Conservation (phyloP, 2,329 filamentous ascomycete species). For the Aspergillus aculeatinus region DNA sequence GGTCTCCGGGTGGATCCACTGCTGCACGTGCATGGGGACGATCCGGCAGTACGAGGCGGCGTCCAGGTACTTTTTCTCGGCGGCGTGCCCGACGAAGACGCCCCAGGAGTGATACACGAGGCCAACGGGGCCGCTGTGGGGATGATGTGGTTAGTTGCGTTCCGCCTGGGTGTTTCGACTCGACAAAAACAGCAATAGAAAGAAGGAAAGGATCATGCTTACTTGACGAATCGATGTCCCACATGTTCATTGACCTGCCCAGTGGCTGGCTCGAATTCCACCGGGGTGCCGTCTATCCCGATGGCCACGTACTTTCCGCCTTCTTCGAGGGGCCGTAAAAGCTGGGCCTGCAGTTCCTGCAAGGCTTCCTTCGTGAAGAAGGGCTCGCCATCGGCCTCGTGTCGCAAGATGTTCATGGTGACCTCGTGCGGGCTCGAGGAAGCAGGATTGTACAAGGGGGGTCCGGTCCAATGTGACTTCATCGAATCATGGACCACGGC, state of each 20-base stretch:
- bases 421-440: neutral
- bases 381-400: neutral
- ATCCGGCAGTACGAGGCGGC: neutral
- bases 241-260: neutral
- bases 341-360: neutral
- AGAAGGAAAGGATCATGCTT: neutral
- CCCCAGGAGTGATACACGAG: neutral
- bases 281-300: neutral
- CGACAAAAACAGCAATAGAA: neutral
- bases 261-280: neutral
- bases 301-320: neutral
- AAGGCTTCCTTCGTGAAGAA: neutral
- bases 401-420: neutral
- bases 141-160: no score
- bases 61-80: neutral
- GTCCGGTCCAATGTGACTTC: neutral
- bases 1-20: neutral
- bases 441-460: neutral
- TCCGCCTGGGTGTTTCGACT: neutral
- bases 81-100: neutral
- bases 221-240: neutral
- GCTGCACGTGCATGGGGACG: neutral
- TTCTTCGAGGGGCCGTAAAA: neutral
- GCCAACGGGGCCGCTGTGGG: neutral
- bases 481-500: neutral